Evolutionary conservation across 805 yeast genomes (phyloP), one percentile per base, ranked within the genome.

Genomic region (Ogataea angusta): DNA sequence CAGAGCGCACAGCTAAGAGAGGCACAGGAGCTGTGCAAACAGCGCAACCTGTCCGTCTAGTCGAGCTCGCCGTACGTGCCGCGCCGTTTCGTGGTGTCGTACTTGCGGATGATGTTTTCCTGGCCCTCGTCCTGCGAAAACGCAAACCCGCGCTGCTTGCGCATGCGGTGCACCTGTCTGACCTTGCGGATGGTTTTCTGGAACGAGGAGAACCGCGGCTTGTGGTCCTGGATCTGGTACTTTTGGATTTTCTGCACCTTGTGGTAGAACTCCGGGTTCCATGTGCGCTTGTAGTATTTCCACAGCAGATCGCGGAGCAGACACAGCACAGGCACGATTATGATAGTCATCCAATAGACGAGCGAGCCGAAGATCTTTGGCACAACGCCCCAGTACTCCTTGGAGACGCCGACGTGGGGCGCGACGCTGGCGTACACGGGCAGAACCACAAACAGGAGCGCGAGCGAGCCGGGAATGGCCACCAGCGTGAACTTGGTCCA

Each of bases 91-190:
- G 97, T 91, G 3, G 98, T 91, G 63, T 93, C 99, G 56, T 93
- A 93, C 70, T 95, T 87, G 55, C 98, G 76, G 35, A 93, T 83
- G 46, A 93, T 77, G 57, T 82, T 81, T 51, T 89, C 96, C 66
- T 90, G 96, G 26, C 95, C 95, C 60, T 86, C 96, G 34, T 85
- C 89, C 63, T 93, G 98, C 6, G 97, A 89, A 56, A 93, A 93
- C 2, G 99, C 99, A 71, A 87, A 93, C 5, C 99, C 99, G 66
- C 98, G 81, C 66, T 93, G 99, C 58, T 93, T 93, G 61, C 95
- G 85, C 86, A 93, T 91, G 63, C 99, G 77, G 63, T 91, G 96
- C 27, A 93, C 98, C 64, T 95, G 99, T 64, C 99, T 82, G 17
- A 93, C 98, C 59, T 89, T 93, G 58, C 98, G 76, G 42, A 93